Percentiles rank a stretch among this genome's conserved stretches.
phyloP scores from a whole-genome alignment of 345 rosid species.

The Hibiscus tridactylites region DNA sequence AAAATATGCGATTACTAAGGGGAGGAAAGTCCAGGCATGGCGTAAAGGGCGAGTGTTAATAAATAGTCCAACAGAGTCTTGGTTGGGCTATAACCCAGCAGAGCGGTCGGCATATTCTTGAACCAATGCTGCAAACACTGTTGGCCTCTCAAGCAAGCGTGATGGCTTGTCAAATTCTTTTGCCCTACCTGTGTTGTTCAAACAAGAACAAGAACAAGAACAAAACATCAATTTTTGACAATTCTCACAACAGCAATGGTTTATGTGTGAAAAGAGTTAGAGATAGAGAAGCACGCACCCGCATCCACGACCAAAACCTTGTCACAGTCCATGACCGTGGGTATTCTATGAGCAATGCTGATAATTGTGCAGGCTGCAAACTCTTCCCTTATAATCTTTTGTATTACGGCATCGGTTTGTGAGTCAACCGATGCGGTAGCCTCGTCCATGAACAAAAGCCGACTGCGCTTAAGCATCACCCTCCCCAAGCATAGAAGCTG shows the following conservation, averaged over 20 bases:
- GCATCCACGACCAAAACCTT: slow-evolving; percentile 76
- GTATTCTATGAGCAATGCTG: slow-evolving; percentile 95
- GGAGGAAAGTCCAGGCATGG: too few species aligned
- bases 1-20: too few species aligned
- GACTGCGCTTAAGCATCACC: slow-evolving; percentile 76
- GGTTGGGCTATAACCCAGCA: slow-evolving; percentile 2
- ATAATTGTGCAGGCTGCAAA: slow-evolving; percentile 73
- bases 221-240: not conserved
- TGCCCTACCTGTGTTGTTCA: slow-evolving; percentile 52
- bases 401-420: slow-evolving; percentile 75
- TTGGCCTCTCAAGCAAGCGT: slow-evolving; percentile 51
- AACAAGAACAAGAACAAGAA: not conserved
- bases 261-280: too few species aligned
- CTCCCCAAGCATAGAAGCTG: slow-evolving; percentile 88
- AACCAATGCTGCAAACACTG: slow-evolving; percentile 78
- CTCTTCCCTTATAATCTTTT: slow-evolving; percentile 85
- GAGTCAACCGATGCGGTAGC: slow-evolving; percentile 97
- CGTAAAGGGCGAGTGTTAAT: too few species aligned
- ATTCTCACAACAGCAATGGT: not conserved
- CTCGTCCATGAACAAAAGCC: slow-evolving; percentile 81
- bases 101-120: slow-evolving; percentile 92
- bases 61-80: too few species aligned
- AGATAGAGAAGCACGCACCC: slow-evolving; percentile 19
- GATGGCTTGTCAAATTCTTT: slow-evolving; percentile 76
- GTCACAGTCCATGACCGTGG: slow-evolving; percentile 94